Conservation (phyloP, 306 rosid species). For the Quercus gilva region DNA sequence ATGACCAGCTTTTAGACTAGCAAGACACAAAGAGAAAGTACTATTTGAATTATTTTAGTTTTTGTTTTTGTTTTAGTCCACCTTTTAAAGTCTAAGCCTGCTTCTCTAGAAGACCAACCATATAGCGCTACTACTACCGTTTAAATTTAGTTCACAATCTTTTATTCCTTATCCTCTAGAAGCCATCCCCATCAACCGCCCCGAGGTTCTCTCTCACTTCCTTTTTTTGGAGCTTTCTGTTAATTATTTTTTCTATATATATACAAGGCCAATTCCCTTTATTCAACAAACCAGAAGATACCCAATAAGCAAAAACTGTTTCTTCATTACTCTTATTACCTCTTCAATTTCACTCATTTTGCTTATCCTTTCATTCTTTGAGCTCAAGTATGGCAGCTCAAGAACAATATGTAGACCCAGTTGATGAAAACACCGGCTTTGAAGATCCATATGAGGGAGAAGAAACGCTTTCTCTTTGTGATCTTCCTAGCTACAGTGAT, state of each 20-base stretch:
- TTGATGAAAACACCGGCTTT: constrained; percentile 24
- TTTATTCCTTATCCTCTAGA: constrained; percentile 43
- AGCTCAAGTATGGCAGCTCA: constrained; percentile 28
- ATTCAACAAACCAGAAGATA: not conserved
- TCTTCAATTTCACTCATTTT: not conserved
- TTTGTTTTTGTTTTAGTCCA: too few relatives aligned
- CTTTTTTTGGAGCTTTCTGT: not conserved
- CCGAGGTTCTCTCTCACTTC: not conserved
- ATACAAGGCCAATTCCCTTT: constrained; percentile 9
- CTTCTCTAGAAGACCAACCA: constrained; percentile 55
- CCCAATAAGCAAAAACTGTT: not conserved
- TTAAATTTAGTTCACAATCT: not conserved
- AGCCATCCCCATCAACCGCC: constrained; percentile 30
- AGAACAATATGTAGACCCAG: constrained; percentile 11
- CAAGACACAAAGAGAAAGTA: too few relatives aligned
- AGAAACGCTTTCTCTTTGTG: constrained; percentile 65
- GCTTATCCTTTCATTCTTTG: not conserved
- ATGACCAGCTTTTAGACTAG: too few relatives aligned
- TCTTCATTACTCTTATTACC: not conserved
- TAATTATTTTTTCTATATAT: not conserved
- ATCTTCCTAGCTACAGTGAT: constrained; percentile 58
- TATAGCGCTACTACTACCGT: not conserved
- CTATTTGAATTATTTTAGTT: too few relatives aligned
- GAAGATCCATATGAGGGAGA: constrained; percentile 52
- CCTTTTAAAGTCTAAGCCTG: constrained; percentile 22